Evolutionary conservation across 176 grass and related monocot genomes (phyloP), one percentile per base, ranked within the genome.

Genomic region (Rhynchospora breviuscula): DNA sequence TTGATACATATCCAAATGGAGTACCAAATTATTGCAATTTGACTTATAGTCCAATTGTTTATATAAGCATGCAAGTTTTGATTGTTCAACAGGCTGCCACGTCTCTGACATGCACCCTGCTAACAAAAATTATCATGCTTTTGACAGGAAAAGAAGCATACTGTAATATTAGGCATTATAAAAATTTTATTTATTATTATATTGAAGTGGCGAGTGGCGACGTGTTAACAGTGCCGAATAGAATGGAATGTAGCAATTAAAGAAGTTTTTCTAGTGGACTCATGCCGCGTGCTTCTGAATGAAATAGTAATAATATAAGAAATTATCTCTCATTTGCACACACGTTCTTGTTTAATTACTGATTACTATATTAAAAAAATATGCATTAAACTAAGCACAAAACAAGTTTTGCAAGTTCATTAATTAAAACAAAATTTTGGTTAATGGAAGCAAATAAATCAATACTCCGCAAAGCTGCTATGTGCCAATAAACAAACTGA

Each of bases 91-190:
- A 31, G 52, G 51, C 56, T 78, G 73, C 49, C 51, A 78, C 25
- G 73, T 78, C 56, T 78, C 73, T 78, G 14, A 33, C 7, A 49
- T 54, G 21, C 10, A 26, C 71, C 46, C 71, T 75, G 71, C 21
- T 19, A 75, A 69, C 15, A 56, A 76, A 51, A 77, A 33, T 77
- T 78, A 78, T 78, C 73, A 57, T 78, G 73, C 73, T 78, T 57
- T 78, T 78, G 73, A 78, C 73, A 1, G 48, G 13, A 56, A 35
- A 53, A 78, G 23, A 56, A 77, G 54, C 49, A 31, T 26, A 77
- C 47, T 51, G 11, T 10, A 76, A 1, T 12, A 53, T 23, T 54
- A 9, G 23, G 22, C 72, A 54, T 52, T 74, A 56, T 56, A 77
- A 77, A 77, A 56, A 9, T 76, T 54, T 26, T 26, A 17, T 76